phyloP scores from a whole-genome alignment of 257 asterid species.

The Ehretia macrophylla region DNA sequence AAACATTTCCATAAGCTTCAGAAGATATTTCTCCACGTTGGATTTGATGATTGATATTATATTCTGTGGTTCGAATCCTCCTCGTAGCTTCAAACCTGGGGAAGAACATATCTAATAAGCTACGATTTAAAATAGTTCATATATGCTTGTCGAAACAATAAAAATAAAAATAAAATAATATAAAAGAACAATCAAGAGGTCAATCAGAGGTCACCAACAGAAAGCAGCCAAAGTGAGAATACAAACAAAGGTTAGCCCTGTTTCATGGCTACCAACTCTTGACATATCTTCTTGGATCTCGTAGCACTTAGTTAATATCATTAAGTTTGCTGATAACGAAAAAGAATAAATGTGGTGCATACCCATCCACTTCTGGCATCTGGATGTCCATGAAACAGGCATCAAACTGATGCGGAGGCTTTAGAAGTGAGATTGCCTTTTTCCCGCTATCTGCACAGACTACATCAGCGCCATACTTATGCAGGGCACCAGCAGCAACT shows the following conservation, averaged over 20 bases:
- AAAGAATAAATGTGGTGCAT: neutral
- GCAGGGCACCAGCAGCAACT: slow-evolving; percentile 84
- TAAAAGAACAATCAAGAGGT: too few relatives aligned
- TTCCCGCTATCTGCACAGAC: slow-evolving; percentile 70
- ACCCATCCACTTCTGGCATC: slow-evolving; percentile 99
- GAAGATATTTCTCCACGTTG: slow-evolving; percentile 37
- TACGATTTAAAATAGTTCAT: too few relatives aligned
- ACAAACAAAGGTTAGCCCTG: too few relatives aligned
- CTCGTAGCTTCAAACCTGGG: slow-evolving; percentile 81
- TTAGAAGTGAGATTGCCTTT: slow-evolving; percentile 53
- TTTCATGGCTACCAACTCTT: too few relatives aligned
- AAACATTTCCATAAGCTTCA: slow-evolving; percentile 21
- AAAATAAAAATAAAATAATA: too few relatives aligned
- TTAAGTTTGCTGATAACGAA: too few relatives aligned
- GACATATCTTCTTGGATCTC: too few relatives aligned
- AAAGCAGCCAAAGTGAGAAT: too few relatives aligned
- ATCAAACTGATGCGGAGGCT: slow-evolving; percentile 83
- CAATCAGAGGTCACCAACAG: too few relatives aligned
- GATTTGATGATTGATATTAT: slow-evolving; percentile 33
- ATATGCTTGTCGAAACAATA: too few relatives aligned
- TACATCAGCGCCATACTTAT: slow-evolving; percentile 92
- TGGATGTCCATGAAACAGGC: slow-evolving; percentile 99
- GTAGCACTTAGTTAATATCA: too few relatives aligned
- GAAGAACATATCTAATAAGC: too few relatives aligned
- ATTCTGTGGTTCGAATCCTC: slow-evolving; percentile 59